phyloP scores from a whole-genome alignment of 1,284 basidiomycete genomes.

The Vanrija humicola region DNA sequence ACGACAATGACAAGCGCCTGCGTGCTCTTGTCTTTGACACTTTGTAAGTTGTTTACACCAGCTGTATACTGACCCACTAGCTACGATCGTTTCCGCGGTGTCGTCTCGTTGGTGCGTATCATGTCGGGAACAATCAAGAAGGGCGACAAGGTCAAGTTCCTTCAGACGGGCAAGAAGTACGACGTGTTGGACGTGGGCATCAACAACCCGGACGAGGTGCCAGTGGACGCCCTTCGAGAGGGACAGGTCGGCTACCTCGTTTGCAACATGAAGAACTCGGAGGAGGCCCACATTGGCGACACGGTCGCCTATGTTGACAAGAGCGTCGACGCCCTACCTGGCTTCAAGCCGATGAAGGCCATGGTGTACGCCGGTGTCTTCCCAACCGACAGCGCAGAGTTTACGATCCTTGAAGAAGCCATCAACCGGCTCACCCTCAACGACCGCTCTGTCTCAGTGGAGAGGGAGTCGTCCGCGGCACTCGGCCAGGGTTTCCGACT shows the following conservation, averaged over 20 bases:
- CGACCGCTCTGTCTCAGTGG: conserved; percentile 66
- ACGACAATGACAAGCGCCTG: conserved; percentile 55
- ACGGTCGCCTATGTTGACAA: conserved; percentile 78
- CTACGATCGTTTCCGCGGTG: conserved; percentile 94
- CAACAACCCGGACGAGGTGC: conserved; percentile 82
- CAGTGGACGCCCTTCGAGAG: conserved; percentile 65
- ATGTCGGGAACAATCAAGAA: conserved; percentile 56
- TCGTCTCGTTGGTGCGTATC: conserved; percentile 85
- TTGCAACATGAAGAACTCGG: conserved; percentile 97
- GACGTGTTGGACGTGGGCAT: conserved; percentile 89
- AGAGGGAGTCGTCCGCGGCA: conserved; percentile 86
- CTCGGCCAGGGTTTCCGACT: conserved; percentile 93
- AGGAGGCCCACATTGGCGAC: conserved; percentile 78
- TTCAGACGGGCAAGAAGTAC: conserved; percentile 82
- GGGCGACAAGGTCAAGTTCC: conserved; percentile 87
- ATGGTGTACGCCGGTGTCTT: conserved; percentile 98
- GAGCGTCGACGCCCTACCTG: conserved; percentile 78
- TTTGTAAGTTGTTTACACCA: conserved; percentile 56
- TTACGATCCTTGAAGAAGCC: conserved; percentile 91
- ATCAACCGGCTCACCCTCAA: conserved; percentile 61
- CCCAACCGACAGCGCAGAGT: conserved; percentile 86
- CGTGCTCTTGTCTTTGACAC: conserved; percentile 93
- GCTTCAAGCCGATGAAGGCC: conserved; percentile 86
- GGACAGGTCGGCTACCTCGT: conserved; percentile 87
- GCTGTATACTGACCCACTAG: conserved; percentile 50